Evolutionary conservation across 768 basidiomycete species (phyloP), one percentile per base, ranked within the genome.

Genomic region (Hemileccinum impolitum): DNA sequence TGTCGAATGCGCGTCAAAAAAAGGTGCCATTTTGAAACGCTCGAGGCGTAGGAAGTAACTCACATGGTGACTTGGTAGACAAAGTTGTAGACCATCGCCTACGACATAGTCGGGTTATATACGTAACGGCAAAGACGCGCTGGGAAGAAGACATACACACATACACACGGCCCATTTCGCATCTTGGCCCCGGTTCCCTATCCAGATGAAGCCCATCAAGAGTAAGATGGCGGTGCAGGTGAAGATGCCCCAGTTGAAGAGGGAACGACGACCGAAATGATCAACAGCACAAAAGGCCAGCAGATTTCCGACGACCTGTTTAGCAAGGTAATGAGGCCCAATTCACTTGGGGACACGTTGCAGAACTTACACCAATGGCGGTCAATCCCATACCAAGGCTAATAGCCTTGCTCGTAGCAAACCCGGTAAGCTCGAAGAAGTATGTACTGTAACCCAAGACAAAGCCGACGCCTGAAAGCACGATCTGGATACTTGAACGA

Each of bases 391-490:
- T 35, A 11, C 66, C 66, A 5, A 70, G 62, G 45, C 68, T 55
- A 45, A 71, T 70, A 1, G 69, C 66, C 1, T 63, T 59, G 45
- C 36, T 43, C 12, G 51, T 37, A 4, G 56, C 46, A 43, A 70
- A 69, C 21, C 69, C 65, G 13, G 69, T 60, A 31, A 71, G 69
- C 50, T 70, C 66, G 32, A 70, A 69, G 51, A 70, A 69, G 59
- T 70, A 70, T 40, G 60, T 61, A 13, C 63, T 61, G 43, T 43
- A 65, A n/a, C 61, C 58, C 45, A 64, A 45, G 6, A 64, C 55
- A 44, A 65, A 66, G 28, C 59, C 54, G 2, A 63, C 59, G 28
- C 64, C 64, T 64, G 18, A 37, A 35, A 39, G 41, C 18, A 35
- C 15, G 1, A 13, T 37, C 9, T 13, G 14, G 3, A 37, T 32